Conservation (phyloP, 1,284 basidiomycete genomes). For the Cryptococcus jaspeensis region DNA sequence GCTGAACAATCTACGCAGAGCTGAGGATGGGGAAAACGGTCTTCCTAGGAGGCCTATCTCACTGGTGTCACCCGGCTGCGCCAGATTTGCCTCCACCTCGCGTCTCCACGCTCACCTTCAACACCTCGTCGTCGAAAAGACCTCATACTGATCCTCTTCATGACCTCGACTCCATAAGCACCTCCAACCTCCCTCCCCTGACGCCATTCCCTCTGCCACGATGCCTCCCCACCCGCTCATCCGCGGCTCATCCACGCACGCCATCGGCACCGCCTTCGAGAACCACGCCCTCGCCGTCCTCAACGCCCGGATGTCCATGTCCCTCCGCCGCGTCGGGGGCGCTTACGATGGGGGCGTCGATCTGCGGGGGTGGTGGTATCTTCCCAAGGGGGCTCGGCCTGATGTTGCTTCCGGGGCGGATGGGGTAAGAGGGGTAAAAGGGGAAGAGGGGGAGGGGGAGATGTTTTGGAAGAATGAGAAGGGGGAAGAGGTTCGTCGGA, state of each 20-base stretch:
- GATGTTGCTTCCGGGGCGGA: neutral
- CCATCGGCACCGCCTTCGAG: conserved; percentile 74
- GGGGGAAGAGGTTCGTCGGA: conserved; percentile 40
- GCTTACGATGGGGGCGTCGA: conserved; percentile 82
- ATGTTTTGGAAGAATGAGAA: neutral
- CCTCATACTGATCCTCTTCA: too few relatives aligned
- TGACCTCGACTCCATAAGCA: neutral
- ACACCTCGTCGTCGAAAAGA: too few relatives aligned
- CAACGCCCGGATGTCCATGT: conserved; percentile 70
- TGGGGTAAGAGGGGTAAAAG: neutral
- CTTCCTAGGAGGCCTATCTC: too few relatives aligned
- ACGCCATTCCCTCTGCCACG: neutral
- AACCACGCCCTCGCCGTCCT: conserved; percentile 64
- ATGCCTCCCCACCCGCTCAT: neutral
- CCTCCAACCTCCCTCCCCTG: neutral
- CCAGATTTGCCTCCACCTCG: too few relatives aligned
- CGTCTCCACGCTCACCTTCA: too few relatives aligned
- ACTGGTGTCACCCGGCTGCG: too few relatives aligned
- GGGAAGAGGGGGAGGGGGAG: neutral
- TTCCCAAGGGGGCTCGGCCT: conserved; percentile 55
- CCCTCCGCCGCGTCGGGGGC: conserved; percentile 69
- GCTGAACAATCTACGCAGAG: too few relatives aligned
- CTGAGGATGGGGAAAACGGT: too few relatives aligned
- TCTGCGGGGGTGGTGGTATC: conserved; percentile 89
- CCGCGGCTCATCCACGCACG: conserved; percentile 50